phyloP scores from a whole-genome alignment of 2,329 filamentous ascomycete genomes.

The Pestalotiopsis sp. region DNA sequence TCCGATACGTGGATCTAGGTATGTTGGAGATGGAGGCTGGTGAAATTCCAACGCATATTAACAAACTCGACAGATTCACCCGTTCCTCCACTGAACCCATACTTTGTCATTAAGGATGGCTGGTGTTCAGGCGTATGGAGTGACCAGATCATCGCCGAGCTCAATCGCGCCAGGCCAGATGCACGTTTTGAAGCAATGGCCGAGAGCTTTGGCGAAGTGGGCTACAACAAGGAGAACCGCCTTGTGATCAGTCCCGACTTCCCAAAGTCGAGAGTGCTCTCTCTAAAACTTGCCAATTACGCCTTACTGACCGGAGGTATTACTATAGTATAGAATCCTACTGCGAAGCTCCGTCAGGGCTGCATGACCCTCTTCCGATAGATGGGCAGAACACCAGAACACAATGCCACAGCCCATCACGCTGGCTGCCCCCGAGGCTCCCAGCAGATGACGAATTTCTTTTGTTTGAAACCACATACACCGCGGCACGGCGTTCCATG shows the following conservation, averaged over 20 bases:
- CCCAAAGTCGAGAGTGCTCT: constrained; percentile 54
- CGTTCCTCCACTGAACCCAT: constrained; percentile 72
- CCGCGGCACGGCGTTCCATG: constrained; percentile 1
- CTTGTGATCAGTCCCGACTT: constrained; percentile 60
- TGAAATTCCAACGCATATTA: neutral
- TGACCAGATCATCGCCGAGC: constrained; percentile 63
- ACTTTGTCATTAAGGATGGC: constrained; percentile 65
- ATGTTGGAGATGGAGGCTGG: constrained; percentile 26
- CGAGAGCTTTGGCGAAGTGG: constrained; percentile 65
- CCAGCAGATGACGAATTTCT: neutral
- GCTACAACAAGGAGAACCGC: constrained; percentile 61
- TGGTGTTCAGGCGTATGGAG: constrained; percentile 74
- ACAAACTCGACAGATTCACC: constrained; percentile 61
- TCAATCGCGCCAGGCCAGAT: constrained; percentile 60
- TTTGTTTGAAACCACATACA: constrained; percentile 9
- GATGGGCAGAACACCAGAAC: too few species aligned
- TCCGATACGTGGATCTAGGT: constrained; percentile 76
- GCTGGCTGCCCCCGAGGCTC: neutral
- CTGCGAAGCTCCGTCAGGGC: neutral
- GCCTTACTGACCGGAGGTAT: constrained; percentile 48
- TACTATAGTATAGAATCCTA: constrained; percentile 29
- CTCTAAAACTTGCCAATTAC: constrained; percentile 62
- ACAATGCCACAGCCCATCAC: neutral
- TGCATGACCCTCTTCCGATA: neutral
- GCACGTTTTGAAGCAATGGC: constrained; percentile 64